A percentile compares a stretch with the other conserved stretches of the same genome.
phyloP scores from a whole-genome alignment of 805 yeast genomes.

The Debaryomyces castellii region DNA sequence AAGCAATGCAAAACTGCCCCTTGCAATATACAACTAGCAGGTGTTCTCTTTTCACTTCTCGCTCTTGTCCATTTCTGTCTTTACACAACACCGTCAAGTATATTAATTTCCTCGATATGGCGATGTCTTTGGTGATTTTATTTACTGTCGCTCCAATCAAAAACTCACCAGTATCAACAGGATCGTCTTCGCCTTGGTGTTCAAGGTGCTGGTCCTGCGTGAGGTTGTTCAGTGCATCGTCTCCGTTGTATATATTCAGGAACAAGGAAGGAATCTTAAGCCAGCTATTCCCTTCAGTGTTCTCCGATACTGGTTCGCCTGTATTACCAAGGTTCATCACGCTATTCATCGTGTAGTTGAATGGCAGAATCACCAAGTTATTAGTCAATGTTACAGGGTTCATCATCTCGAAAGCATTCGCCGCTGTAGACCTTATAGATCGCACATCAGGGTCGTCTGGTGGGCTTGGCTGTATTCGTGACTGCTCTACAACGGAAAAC shows the following conservation, averaged over 20 bases:
- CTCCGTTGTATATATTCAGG: neutral
- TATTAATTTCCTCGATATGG: conserved; percentile 24
- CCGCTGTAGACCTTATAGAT: conserved; percentile 7
- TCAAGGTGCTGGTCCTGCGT: conserved; percentile 1
- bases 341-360: conserved; percentile 34
- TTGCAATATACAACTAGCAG: conserved; percentile 30
- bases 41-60: conserved; percentile 19
- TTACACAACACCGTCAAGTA: conserved; percentile 17
- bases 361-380: conserved; percentile 37
- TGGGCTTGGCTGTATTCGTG: conserved; percentile 11
- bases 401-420: conserved; percentile 26
- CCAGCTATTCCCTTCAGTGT: conserved; percentile 13
- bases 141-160: conserved; percentile 3
- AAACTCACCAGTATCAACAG: conserved; percentile 5
- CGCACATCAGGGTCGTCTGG: conserved; percentile 2
- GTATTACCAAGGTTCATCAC: conserved; percentile 22
- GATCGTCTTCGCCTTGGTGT: conserved; percentile 3
- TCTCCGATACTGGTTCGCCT: neutral
- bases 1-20: conserved; percentile 18
- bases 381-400: conserved; percentile 36
- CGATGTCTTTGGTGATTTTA: conserved; percentile 2
- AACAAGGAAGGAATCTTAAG: conserved; percentile 16
- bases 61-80: conserved; percentile 2
- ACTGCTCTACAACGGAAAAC: neutral
- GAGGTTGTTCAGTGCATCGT: neutral